A percentile compares a stretch with the other conserved stretches of the same genome.
Evolutionary conservation across 2,329 filamentous ascomycete genomes (phyloP).

Genomic region (Pestalotiopsis sp.): DNA sequence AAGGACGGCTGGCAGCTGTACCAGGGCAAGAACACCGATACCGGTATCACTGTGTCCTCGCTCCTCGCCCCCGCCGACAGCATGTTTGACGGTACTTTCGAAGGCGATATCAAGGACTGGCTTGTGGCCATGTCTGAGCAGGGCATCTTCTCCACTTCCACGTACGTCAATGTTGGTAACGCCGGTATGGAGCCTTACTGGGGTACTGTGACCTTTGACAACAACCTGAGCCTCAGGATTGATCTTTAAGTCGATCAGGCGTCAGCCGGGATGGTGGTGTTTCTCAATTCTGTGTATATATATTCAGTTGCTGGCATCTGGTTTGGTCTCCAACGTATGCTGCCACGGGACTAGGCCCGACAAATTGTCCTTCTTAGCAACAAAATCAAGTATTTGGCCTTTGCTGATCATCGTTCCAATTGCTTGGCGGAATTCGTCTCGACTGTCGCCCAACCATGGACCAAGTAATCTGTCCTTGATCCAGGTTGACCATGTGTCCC

Average conservation of each 20-base stretch:
- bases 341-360: background rate
- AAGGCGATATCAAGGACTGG: slow-evolving; percentile 40
- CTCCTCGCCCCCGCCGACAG: slow-evolving; percentile 35
- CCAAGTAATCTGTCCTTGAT: background rate
- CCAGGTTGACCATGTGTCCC: background rate
- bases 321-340: background rate
- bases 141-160: slow-evolving; percentile 33
- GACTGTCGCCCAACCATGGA: background rate
- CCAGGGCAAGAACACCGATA: slow-evolving; percentile 43
- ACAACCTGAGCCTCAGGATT: slow-evolving; percentile 24
- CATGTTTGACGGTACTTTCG: slow-evolving; percentile 40
- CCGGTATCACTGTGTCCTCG: slow-evolving; percentile 44
- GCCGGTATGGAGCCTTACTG: slow-evolving; percentile 34
- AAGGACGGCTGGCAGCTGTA: slow-evolving; percentile 44
- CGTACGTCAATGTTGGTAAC: slow-evolving; percentile 46
- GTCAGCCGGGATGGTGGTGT: too few species aligned
- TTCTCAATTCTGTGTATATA: background rate
- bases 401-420: background rate
- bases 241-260: slow-evolving; percentile 15
- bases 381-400: background rate
- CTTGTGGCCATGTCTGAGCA: slow-evolving; percentile 38
- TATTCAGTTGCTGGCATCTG: background rate
- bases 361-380: background rate
- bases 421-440: background rate
- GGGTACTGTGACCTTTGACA: slow-evolving; percentile 26